These are phyloP conservation scores for Sarocladium kiliense DNA, from an alignment of 2,329 filamentous ascomycete species.

Conservation along the genomic window DNA sequence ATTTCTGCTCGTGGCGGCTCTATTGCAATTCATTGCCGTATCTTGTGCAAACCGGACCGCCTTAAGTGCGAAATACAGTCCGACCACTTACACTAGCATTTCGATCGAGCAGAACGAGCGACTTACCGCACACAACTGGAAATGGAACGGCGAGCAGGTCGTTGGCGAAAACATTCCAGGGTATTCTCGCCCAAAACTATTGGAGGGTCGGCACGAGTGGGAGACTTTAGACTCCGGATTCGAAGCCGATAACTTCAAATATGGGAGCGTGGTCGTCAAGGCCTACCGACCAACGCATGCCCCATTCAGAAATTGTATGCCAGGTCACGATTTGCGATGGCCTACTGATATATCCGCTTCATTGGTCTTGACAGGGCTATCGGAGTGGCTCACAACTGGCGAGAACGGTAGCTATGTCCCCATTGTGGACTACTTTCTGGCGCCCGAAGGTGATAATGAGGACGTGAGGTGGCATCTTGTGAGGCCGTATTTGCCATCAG, in stretches of 20 bases:
- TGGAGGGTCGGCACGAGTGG: conserved; percentile 20
- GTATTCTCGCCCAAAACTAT: conserved; percentile 15
- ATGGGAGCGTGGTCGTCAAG: conserved; percentile 24
- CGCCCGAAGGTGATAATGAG: conserved; percentile 9
- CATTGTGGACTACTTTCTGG: conserved; percentile 25
- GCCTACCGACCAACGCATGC: conserved; percentile 19
- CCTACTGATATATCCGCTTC: conserved; percentile 26
- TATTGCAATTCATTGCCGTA: conserved; percentile 11
- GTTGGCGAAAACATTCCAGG: neutral
- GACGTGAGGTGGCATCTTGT: conserved; percentile 22
- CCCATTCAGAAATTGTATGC: conserved; percentile 27
- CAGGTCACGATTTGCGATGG: conserved; percentile 18
- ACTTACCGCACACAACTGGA: conserved; percentile 13
- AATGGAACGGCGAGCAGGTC: conserved; percentile 9
- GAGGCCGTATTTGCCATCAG: conserved; percentile 21
- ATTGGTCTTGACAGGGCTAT: conserved; percentile 21
- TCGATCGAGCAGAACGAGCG: conserved; percentile 6
- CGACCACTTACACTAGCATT: conserved; percentile 14
- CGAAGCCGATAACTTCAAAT: conserved; percentile 25
- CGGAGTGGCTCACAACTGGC: neutral
- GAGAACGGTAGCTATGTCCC: conserved; percentile 20
- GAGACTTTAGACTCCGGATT: conserved; percentile 21
- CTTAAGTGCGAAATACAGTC: conserved; percentile 17
- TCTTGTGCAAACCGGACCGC: conserved; percentile 11
- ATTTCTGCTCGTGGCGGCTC: conserved; percentile 10